Evolutionary conservation across 306 rosid genomes (phyloP).

Genomic region (Ziziphus jujuba): DNA sequence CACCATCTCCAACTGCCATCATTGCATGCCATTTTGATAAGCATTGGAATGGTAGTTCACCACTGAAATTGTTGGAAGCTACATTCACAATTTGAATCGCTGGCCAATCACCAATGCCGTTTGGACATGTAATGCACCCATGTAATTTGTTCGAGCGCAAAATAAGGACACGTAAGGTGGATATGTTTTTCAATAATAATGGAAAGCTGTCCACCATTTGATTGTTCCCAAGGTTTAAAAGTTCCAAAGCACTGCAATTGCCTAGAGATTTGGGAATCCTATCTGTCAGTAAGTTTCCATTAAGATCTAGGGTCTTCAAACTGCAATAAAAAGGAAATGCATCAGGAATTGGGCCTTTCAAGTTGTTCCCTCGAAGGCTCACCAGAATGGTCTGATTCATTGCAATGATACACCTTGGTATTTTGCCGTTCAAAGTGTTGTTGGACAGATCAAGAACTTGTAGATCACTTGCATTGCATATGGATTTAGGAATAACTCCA

Average conservation of each 20-base stretch:
- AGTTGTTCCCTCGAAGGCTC: constrained; percentile 22
- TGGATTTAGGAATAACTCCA: constrained; percentile 22
- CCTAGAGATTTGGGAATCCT: constrained; percentile 21
- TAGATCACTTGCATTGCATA: constrained; percentile 24
- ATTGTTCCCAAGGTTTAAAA: constrained; percentile 26
- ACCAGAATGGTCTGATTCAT: constrained; percentile 15
- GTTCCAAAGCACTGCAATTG: neutral
- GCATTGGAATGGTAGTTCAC: neutral
- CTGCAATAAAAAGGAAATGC: constrained; percentile 14
- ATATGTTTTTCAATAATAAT: constrained; percentile 7
- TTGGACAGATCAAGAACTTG: constrained; percentile 30
- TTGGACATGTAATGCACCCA: constrained; percentile 33
- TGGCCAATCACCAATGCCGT: constrained; percentile 18
- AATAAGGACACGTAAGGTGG: constrained; percentile 40
- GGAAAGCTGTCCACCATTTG: constrained; percentile 24
- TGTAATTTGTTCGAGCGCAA: constrained; percentile 39
- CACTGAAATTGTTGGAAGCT: constrained; percentile 9
- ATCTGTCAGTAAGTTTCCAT: constrained; percentile 24
- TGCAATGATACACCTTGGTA: constrained; percentile 20
- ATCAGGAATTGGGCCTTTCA: constrained; percentile 12
- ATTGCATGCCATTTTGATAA: constrained; percentile 10
- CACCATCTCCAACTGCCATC: neutral
- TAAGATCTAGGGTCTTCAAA: constrained; percentile 28
- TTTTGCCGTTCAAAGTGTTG: constrained; percentile 17
- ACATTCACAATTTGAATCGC: constrained; percentile 15